phyloP scores from a whole-genome alignment of 306 rosid genomes.

The Ceratonia siliqua region DNA sequence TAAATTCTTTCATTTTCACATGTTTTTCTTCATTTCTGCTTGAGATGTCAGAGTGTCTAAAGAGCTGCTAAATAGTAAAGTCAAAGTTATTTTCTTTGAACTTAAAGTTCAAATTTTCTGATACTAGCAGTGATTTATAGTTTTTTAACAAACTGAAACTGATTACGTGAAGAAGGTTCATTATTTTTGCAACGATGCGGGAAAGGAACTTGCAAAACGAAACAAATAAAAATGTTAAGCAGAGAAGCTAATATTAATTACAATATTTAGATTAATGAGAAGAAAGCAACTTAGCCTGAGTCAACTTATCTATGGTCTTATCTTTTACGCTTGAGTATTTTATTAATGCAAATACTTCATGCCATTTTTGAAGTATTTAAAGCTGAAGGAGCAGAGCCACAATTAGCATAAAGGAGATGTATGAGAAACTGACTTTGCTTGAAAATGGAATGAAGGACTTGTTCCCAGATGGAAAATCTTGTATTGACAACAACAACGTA shows the following conservation, averaged over 20 bases:
- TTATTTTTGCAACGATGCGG: too few species aligned
- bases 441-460: constrained; percentile 41
- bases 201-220: too few species aligned
- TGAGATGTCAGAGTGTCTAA: neutral
- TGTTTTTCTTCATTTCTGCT: neutral
- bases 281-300: neutral
- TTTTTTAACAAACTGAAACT: too few species aligned
- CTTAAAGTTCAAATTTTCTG: too few species aligned
- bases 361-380: neutral
- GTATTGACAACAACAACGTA: neutral
- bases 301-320: neutral
- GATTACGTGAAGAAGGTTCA: too few species aligned
- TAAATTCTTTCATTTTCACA: neutral
- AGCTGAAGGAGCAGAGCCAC: constrained; percentile 42
- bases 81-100: neutral
- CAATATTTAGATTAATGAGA: neutral
- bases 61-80: neutral
- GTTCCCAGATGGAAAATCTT: constrained; percentile 21
- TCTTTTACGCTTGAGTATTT: neutral
- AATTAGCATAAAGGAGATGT: constrained; percentile 23
- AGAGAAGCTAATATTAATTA: too few species aligned
- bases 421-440: constrained; percentile 31
- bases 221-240: too few species aligned
- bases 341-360: constrained; percentile 14
- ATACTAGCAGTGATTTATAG: too few species aligned